These are phyloP conservation scores for Auricularia heimuer DNA, from an alignment of 768 basidiomycete species.

Conservation along the genomic window DNA sequence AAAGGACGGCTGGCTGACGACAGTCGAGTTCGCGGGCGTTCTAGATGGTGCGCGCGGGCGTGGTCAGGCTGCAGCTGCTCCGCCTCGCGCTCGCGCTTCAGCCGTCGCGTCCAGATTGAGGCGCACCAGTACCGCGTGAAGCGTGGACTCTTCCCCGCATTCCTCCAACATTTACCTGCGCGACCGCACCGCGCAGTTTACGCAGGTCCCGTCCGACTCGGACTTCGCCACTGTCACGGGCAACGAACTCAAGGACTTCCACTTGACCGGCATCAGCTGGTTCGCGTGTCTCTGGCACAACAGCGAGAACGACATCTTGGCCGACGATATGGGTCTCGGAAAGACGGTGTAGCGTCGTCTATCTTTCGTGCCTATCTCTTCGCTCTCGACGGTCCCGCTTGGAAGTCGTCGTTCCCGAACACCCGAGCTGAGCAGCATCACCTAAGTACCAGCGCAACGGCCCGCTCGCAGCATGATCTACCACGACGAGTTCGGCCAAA, in stretches of 20 bases:
- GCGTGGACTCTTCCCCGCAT: slow-evolving; percentile 70
- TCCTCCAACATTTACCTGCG: slow-evolving; percentile 64
- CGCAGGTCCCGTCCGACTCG: slow-evolving; percentile 80
- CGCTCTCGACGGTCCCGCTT: slow-evolving; percentile 97
- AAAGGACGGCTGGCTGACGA: neutral
- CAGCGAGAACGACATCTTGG: slow-evolving; percentile 92
- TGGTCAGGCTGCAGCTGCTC: too few relatives aligned
- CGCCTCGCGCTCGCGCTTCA: too few relatives aligned
- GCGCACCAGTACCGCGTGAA: slow-evolving; percentile 69
- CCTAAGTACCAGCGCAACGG: slow-evolving; percentile 75
- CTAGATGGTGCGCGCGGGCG: neutral
- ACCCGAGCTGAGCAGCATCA: slow-evolving; percentile 92
- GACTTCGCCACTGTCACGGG: slow-evolving; percentile 71
- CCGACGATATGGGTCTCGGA: slow-evolving; percentile 99
- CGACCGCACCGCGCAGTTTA: slow-evolving; percentile 64
- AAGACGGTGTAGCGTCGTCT: slow-evolving; percentile 95
- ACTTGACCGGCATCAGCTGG: slow-evolving; percentile 97
- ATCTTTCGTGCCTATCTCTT: slow-evolving; percentile 92
- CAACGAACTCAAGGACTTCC: slow-evolving; percentile 92
- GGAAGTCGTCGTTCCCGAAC: slow-evolving; percentile 92
- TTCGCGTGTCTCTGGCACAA: slow-evolving; percentile 93
- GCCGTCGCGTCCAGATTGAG: slow-evolving; percentile 59
- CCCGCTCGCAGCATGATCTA: slow-evolving; percentile 85
- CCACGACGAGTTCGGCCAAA: slow-evolving; percentile 79
- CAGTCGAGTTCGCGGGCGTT: neutral